These are phyloP conservation scores for Terfezia claveryi DNA, from an alignment of 495 filamentous ascomycete genomes.

Conservation along the genomic window DNA sequence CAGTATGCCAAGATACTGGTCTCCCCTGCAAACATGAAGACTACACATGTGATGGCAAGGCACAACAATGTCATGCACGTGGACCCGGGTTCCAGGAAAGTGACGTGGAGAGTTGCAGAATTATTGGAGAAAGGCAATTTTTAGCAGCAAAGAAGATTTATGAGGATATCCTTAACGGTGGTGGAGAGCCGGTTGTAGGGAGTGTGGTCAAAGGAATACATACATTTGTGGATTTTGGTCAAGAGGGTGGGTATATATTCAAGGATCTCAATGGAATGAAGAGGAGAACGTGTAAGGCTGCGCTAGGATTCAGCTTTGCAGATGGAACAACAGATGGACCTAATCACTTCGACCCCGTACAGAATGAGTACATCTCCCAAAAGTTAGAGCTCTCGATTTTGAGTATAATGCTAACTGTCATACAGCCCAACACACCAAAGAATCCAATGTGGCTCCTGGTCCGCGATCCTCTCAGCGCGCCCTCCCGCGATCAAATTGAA, in stretches of 20 bases:
- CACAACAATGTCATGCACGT: slow-evolving; percentile 59
- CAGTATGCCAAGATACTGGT: slow-evolving; percentile 61
- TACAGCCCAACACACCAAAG: slow-evolving; percentile 38
- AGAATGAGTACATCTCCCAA: slow-evolving; percentile 27
- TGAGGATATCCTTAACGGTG: slow-evolving; percentile 17
- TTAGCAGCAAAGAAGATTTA: slow-evolving; percentile 43
- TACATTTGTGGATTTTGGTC: slow-evolving; percentile 39
- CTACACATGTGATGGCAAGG: slow-evolving; percentile 58
- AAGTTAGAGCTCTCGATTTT: no score
- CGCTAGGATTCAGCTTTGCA: slow-evolving; percentile 81
- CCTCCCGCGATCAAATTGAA: slow-evolving; percentile 43
- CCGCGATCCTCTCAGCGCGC: slow-evolving; percentile 45
- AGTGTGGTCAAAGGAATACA: slow-evolving; percentile 49
- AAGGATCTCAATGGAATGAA: slow-evolving; percentile 48
- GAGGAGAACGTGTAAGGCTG: slow-evolving; percentile 67
- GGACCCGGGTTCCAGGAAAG: slow-evolving; percentile 56
- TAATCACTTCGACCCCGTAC: slow-evolving; percentile 83
- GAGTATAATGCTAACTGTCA: no score
- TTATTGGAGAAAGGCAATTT: slow-evolving; percentile 56
- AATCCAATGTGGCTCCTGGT: slow-evolving; percentile 69
- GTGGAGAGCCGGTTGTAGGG: slow-evolving; percentile 30
- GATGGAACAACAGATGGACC: slow-evolving; percentile 70
- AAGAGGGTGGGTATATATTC: slow-evolving; percentile 34
- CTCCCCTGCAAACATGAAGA: slow-evolving; percentile 48
- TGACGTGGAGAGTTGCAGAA: slow-evolving; percentile 61